phyloP scores from a whole-genome alignment of 176 grass and related monocot genomes.

The Carex scoparia region DNA sequence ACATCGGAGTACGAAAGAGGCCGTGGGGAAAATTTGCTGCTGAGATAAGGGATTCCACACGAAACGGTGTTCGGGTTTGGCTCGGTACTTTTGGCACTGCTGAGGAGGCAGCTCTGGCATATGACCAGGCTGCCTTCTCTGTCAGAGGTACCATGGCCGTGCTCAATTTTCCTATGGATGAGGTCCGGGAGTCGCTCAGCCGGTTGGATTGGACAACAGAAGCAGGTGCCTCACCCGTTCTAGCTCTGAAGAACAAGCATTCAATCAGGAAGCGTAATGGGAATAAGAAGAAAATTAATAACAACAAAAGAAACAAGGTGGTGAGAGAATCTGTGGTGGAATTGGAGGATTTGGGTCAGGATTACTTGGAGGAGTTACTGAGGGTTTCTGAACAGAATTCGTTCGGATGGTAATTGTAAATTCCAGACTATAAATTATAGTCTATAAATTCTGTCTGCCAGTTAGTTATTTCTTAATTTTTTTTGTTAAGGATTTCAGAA shows the following conservation, averaged over 20 bases:
- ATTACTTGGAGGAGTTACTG: slow-evolving; percentile 77
- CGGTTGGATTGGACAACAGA: slow-evolving; percentile 33
- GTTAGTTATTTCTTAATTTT: slow-evolving; percentile 6
- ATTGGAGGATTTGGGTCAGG: slow-evolving; percentile 64
- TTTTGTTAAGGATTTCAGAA: neutral
- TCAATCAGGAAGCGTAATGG: slow-evolving; percentile 43
- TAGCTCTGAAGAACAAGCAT: slow-evolving; percentile 65
- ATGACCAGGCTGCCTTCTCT: slow-evolving; percentile 86
- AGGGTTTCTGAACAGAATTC: slow-evolving; percentile 38
- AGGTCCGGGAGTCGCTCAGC: slow-evolving; percentile 68
- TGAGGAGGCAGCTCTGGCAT: slow-evolving; percentile 69
- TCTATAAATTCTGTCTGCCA: neutral
- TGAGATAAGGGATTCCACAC: slow-evolving; percentile 81
- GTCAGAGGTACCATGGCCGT: slow-evolving; percentile 60
- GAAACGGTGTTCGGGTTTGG: slow-evolving; percentile 68
- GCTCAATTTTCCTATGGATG: slow-evolving; percentile 67
- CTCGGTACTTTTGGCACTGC: slow-evolving; percentile 75
- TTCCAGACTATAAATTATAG: neutral
- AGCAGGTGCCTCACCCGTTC: slow-evolving; percentile 32
- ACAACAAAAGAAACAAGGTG: neutral
- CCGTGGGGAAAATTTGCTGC: slow-evolving; percentile 94
- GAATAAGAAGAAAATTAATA: slow-evolving; percentile 31
- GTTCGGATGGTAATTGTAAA: slow-evolving; percentile 1
- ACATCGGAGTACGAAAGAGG: slow-evolving; percentile 77
- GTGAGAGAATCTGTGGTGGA: slow-evolving; percentile 38